phyloP scores from a whole-genome alignment of 2,329 filamentous ascomycete species.

The Rhynchosporium secalis region DNA sequence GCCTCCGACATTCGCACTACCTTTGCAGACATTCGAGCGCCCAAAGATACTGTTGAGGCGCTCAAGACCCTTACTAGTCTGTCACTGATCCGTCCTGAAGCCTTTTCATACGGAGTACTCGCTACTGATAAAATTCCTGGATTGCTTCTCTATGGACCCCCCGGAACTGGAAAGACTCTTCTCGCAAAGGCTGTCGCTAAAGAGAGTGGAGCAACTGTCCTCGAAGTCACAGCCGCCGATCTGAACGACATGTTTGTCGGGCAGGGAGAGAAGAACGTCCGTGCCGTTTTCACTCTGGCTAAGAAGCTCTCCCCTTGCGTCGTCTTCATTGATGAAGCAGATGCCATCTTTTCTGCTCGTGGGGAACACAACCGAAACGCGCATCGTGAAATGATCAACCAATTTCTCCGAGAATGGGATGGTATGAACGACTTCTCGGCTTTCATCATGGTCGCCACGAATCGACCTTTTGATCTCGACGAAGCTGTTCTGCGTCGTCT shows the following conservation, averaged over 20 bases:
- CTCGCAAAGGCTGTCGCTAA: slow-evolving; percentile 69
- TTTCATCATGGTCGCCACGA: slow-evolving; percentile 98
- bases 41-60: slow-evolving; percentile 79
- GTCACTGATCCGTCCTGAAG: slow-evolving; percentile 83
- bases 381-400: slow-evolving; percentile 90
- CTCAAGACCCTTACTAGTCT: slow-evolving; percentile 87
- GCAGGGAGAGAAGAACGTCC: slow-evolving; percentile 93
- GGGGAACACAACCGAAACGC: slow-evolving; percentile 61
- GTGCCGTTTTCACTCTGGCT: slow-evolving; percentile 85
- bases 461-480: slow-evolving; percentile 92
- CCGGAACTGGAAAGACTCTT: slow-evolving; percentile 74
- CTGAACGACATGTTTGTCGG: slow-evolving; percentile 97
- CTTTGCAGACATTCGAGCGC: slow-evolving; percentile 83
- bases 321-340: slow-evolving; percentile 96
- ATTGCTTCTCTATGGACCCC: slow-evolving; percentile 83
- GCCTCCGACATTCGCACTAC: slow-evolving; percentile 80
- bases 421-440: slow-evolving; percentile 79
- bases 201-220: slow-evolving; percentile 68
- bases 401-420: slow-evolving; percentile 96
- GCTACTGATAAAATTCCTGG: slow-evolving; percentile 89
- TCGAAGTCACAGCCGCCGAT: slow-evolving; percentile 87
- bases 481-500: slow-evolving; percentile 79
- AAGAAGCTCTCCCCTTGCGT: slow-evolving; percentile 90
- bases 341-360: slow-evolving; percentile 83
- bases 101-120: slow-evolving; percentile 94